A percentile compares a stretch with the other conserved stretches of the same genome.
phyloP scores from a whole-genome alignment of 768 basidiomycete genomes.

The Psilocybe sp. region DNA sequence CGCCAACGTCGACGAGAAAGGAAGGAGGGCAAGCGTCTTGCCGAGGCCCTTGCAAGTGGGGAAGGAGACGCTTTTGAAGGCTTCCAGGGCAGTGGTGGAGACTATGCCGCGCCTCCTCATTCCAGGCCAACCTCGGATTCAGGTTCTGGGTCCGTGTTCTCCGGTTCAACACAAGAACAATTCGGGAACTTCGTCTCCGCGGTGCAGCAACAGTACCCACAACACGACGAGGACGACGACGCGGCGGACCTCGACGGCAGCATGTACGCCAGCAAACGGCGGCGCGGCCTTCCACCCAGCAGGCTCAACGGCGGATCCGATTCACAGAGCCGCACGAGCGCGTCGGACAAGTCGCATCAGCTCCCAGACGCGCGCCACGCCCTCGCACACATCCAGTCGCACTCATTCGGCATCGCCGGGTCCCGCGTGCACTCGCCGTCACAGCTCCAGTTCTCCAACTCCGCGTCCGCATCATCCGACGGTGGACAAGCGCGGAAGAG shows the following conservation, averaged over 20 bases:
- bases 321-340: conserved; percentile 60
- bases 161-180: conserved; percentile 6
- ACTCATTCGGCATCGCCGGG: not conserved
- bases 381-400: conserved; percentile 6
- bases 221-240: conserved; percentile 35
- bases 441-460: conserved; percentile 21
- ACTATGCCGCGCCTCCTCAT: not conserved
- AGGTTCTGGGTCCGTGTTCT: conserved; percentile 12
- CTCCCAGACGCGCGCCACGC: conserved; percentile 10
- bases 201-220: conserved; percentile 10
- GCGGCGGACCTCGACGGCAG: conserved; percentile 61
- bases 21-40: conserved; percentile 40
- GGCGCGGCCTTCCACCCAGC: conserved; percentile 15
- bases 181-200: conserved; percentile 14
- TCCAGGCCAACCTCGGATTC: not conserved
- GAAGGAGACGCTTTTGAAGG: conserved; percentile 56
- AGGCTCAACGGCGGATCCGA: conserved; percentile 42
- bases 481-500: conserved; percentile 29
- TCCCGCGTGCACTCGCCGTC: conserved; percentile 3
- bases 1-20: conserved; percentile 42
- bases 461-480: not conserved
- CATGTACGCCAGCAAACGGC: conserved; percentile 41
- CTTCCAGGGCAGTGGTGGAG: conserved; percentile 53
- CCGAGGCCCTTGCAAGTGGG: conserved; percentile 30
- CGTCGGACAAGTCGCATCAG: conserved; percentile 30